Base-by-base conservation (phyloP, 805 yeast genomes). In the Suhomyces kilbournensis region DNA sequence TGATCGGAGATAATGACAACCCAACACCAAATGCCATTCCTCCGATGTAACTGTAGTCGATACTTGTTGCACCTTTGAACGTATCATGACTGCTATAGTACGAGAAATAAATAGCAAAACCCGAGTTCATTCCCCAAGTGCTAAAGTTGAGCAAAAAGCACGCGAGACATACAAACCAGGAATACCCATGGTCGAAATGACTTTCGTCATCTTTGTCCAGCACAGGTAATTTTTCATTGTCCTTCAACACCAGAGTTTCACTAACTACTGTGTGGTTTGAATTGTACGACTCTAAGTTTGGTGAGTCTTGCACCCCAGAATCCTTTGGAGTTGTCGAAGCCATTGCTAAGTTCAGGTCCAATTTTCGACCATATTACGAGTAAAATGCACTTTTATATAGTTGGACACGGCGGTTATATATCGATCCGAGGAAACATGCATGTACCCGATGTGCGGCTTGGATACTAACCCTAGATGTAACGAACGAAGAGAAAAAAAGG, bases 121-220 rank as follows among this genome's bases (percentile, higher is more conserved):
- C 67, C 22, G 64, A 57, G 50, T 63, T 63, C 54, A 63, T 64
- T 3, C 67, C 67, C 67, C 67, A 63, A 4, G 66, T 62, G 28
- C 57, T 55, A 52, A 61, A 60, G 43, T 60, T 62, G 35, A 62
- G 53, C n/a, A 63, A 46, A 44, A 62, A 61, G 34, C 60, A 56
- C 10, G 57, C 57, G 17, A 61, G 34, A 20, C 63, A 62, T 10
- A 63, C 54, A n/a, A 60, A 42, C 67, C 67, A 63, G 17, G 63
- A 65, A 47, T 61, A 62, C 10, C 67, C 67, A 5, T 61, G 63
- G 39, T 63, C 67, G 26, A 62, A 58, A 7, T 46, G 34, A 8
- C 42, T 15, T 9, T 46, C 48, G 10, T 38, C 42, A 3, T 7
- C 42, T 19, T 38, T 23, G 7, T 17, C 23, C 22, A 15, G 9